Base-by-base conservation (phyloP, 163 green algal genomes). In the Chlorella variabilis region DNA sequence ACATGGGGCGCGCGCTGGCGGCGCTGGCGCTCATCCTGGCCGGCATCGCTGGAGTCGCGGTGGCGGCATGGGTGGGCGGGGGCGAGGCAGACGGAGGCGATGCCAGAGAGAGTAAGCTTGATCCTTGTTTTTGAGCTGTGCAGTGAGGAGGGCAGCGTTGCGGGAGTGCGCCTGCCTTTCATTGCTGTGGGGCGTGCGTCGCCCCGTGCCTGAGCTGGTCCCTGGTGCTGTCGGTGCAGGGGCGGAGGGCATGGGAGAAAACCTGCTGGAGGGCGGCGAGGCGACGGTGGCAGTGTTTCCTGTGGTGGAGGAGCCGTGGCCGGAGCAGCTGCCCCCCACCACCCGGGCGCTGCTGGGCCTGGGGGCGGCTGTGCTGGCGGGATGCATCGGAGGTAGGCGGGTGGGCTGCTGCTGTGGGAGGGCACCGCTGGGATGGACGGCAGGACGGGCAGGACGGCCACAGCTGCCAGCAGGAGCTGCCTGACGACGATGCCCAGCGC, bases 21-120 rank as follows among this genome's bases (percentile, higher is more conserved):
- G 86, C 67, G 20, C 69, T 91, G n/a, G 39, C 82, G 1, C 59
- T 87, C 13, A 71, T 92, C 33, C 29, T 92, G 3, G 38, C 29
- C 1, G 88, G 84, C 29, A 59, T 90, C 17, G 29, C 66, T 3
- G 88, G 83, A 36, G 87, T 90, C 23, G 81, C 63, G 9, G 4
- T 4, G 48, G 75, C 31, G 25, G 62, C 31, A 31, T 36, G 48
- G 49, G 31, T 21, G 1, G 49, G 36, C 38, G 5, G 34, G 15
- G 25, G 68, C 65, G 21, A 73, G 18, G 33, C 65, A 25, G 65
- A 36, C 23, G 36, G 8, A 67, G 54, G 20, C 5, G 54, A 63
- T n/a, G 54, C 45, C 45, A n/a, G n/a, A n/a, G n/a, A n/a, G n/a
- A n/a, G n/a, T n/a, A n/a, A n/a, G n/a, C n/a, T n/a, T n/a, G n/a